Conservation (phyloP, 108 stramenopile genomes). For the Skeletonema costatum region DNA sequence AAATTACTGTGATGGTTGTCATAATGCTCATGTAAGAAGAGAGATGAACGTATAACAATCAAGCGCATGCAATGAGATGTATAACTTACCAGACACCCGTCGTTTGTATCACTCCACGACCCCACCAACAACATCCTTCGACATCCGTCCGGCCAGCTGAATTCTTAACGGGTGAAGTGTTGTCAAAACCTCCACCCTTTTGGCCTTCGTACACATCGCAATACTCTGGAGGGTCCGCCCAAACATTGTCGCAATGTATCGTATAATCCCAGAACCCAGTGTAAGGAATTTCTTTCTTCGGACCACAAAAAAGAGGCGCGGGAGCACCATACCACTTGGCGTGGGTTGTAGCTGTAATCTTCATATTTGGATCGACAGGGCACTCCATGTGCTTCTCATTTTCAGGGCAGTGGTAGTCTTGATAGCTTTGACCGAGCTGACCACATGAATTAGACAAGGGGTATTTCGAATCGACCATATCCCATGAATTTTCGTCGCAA, state of each 20-base stretch:
- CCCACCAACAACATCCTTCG: conserved; percentile 50
- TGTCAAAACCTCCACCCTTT: conserved; percentile 33
- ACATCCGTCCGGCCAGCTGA: conserved; percentile 33
- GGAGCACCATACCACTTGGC: conserved; percentile 45
- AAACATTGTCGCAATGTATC: conserved; percentile 27
- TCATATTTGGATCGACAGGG: conserved; percentile 37
- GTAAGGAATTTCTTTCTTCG: conserved; percentile 10
- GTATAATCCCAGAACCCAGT: conserved; percentile 27
- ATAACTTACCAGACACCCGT: conserved; percentile 34
- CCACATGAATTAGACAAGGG: conserved; percentile 47
- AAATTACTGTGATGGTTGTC: conserved; percentile 19
- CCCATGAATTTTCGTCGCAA: conserved; percentile 60
- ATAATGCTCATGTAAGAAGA: background rate
- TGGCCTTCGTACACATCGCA: conserved; percentile 48
- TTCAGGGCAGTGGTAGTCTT: conserved; percentile 43
- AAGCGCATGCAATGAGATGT: background rate
- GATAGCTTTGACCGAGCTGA: conserved; percentile 49
- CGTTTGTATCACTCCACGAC: conserved; percentile 47
- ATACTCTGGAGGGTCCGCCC: conserved; percentile 25
- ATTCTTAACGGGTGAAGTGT: conserved; percentile 7
- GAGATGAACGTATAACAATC: background rate
- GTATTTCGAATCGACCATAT: conserved; percentile 35
- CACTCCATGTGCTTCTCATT: conserved; percentile 52
- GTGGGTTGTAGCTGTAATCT: conserved; percentile 38
- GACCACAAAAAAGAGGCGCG: conserved; percentile 42